Percentiles rank a stretch among this genome's conserved stretches.
phyloP scores from a whole-genome alignment of 2,329 filamentous ascomycete species.

The Escovopsis weberi region DNA sequence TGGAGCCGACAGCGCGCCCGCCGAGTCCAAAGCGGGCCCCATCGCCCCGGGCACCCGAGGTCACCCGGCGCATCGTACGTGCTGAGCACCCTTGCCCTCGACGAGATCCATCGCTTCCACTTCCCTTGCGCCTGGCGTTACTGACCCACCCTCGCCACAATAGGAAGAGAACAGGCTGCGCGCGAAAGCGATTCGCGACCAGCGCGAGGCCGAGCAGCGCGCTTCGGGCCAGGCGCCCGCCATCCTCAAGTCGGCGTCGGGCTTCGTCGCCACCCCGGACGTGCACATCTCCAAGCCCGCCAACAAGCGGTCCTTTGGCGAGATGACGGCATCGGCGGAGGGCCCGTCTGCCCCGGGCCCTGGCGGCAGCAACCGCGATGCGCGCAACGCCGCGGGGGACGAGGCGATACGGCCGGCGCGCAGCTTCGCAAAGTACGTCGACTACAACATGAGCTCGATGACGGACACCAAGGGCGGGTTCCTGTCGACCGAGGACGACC shows the following conservation, averaged over 20 bases:
- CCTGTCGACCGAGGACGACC: conserved; percentile 79
- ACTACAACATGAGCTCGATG: conserved; percentile 97
- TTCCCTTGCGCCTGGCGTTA: background rate
- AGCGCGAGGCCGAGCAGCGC: conserved; percentile 49
- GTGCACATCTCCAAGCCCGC: conserved; percentile 36
- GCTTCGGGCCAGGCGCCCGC: conserved; percentile 26
- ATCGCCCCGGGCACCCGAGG: conserved; percentile 39
- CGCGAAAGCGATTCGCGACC: conserved; percentile 73
- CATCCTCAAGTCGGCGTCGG: conserved; percentile 40
- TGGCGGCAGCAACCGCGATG: conserved; percentile 51
- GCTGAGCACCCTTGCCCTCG: background rate
- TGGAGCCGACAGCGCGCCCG: no score
- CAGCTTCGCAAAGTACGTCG: conserved; percentile 88
- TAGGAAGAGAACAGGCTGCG: conserved; percentile 79
- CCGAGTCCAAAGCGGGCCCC: conserved; percentile 16
- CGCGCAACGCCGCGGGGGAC: conserved; percentile 34
- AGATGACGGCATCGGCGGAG: conserved; percentile 32
- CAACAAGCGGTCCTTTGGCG: conserved; percentile 53
- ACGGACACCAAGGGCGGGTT: conserved; percentile 96
- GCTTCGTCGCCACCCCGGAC: conserved; percentile 56
- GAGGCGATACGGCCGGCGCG: conserved; percentile 55
- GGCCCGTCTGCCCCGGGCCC: conserved; percentile 32
- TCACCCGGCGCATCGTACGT: conserved; percentile 40
- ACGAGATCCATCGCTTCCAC: no score
- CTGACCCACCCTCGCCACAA: conserved; percentile 5